phyloP scores from a whole-genome alignment of 768 basidiomycete genomes.

The Leucocoprinus leucothites region DNA sequence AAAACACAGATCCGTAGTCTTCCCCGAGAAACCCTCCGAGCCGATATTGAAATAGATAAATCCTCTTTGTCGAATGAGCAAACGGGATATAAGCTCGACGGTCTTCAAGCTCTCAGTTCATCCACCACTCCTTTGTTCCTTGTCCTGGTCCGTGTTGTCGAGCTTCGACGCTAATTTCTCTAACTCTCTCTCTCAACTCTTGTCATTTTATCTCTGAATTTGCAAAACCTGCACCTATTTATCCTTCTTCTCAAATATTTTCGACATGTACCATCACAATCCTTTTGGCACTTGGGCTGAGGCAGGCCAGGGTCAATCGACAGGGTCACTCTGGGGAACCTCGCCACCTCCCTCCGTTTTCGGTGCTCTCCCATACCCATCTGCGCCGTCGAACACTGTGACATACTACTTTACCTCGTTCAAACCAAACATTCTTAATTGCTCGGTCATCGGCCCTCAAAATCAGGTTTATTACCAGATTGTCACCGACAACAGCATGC shows the following conservation, averaged over 20 bases:
- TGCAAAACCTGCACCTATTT: neutral
- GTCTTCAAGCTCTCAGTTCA: no score
- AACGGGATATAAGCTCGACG: no score
- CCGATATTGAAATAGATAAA: no score
- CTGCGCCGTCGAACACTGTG: conserved; percentile 28
- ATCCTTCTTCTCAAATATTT: neutral
- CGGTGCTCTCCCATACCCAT: conserved; percentile 60
- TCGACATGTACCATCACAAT: conserved; percentile 29
- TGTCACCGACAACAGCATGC: conserved; percentile 45
- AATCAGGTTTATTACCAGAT: conserved; percentile 46
- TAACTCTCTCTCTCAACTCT: neutral
- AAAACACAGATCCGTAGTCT: no score
- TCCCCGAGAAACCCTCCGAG: no score
- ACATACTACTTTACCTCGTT: conserved; percentile 49
- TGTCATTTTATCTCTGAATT: neutral
- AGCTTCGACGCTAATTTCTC: no score
- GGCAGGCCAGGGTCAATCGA: conserved; percentile 23
- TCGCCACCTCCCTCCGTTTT: conserved; percentile 48
- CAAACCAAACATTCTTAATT: conserved; percentile 53
- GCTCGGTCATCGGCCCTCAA: conserved; percentile 47
- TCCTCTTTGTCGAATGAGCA: no score
- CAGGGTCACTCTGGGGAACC: conserved; percentile 17
- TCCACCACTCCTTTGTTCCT: no score
- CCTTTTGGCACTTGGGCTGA: conserved; percentile 39
- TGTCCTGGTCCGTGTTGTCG: no score